Evolutionary conservation across 331 rosid species (phyloP).

Genomic region (Malus hybrid): DNA sequence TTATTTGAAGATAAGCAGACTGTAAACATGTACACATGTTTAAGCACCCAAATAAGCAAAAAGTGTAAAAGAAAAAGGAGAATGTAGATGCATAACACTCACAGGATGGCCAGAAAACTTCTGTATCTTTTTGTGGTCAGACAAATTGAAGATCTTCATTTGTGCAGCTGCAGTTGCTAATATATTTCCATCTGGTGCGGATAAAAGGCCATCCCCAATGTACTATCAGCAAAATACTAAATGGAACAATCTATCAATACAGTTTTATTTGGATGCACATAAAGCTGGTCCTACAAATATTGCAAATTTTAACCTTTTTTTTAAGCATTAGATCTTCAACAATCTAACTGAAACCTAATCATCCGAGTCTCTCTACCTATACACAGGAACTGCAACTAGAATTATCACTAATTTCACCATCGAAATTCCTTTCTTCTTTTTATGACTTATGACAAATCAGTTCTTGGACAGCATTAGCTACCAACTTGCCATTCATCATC

Average conservation of each 20-base stretch:
- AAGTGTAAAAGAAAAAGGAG: not conserved
- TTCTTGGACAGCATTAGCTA: not conserved
- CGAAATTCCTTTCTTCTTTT: not conserved
- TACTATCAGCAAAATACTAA: conserved; percentile 21
- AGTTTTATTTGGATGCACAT: not conserved
- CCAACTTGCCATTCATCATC: not conserved
- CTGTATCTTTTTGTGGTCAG: conserved; percentile 61
- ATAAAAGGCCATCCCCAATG: conserved; percentile 14
- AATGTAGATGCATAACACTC: conserved; percentile 33
- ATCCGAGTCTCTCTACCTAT: not conserved
- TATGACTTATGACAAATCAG: not conserved
- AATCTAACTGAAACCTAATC: not conserved
- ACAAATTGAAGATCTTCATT: conserved; percentile 61
- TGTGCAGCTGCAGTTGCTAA: conserved; percentile 87
- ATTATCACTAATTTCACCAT: not conserved
- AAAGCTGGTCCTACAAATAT: not conserved
- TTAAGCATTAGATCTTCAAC: not conserved
- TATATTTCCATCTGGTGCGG: conserved; percentile 62
- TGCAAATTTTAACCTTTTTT: not conserved
- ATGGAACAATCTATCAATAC: not conserved
- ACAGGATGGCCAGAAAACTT: conserved; percentile 97
- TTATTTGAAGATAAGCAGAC: not conserved
- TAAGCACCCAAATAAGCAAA: not conserved
- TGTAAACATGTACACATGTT: not conserved
- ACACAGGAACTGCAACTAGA: not conserved